Evolutionary conservation across 371 early-diverging fungal species (phyloP), one percentile per base, ranked within the genome.

Genomic region (Phascolomyces articulosus): DNA sequence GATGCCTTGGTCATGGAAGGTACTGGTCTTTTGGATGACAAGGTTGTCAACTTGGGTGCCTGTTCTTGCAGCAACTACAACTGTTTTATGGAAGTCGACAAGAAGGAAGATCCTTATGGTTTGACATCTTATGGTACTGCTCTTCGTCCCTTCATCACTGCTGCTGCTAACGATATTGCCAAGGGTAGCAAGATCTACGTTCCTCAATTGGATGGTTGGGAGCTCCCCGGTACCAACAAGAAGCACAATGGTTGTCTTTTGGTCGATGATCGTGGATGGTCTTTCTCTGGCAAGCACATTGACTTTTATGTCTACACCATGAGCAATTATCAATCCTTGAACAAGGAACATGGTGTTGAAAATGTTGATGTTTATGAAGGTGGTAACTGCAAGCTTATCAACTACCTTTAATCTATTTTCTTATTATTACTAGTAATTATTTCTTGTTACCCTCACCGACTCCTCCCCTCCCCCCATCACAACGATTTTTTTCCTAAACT

Each of bases 151-250:
- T 73, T 57, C 49, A 64, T 64, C 49, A 62, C 75, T 21, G 69
- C 67, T 26, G 71, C 72, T 0, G 65, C 68, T 2, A 70, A 70
- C 28, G 71, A 67, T 64, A 58, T 65, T 27, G 66, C 70, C 56
- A 62, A 68, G 38, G 74, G 72, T 26, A 69, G 73, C 68, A 82
- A 79, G 66, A 66, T 73, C 23, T 73, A 64, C 21, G 69, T 73
- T 10, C 73, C 73, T 48, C 63, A 58, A 26, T 60, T 73, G 7
- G 67, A 64, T 23, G 73, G 73, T 21, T 64, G 60, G 67, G 24
- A 51, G 8, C 18, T 73, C 11, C 73, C 73, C 13, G 72, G 72
- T 8, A 44, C 64, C 21, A 55, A n/a, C 24, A 68, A 69, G 61
- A 69, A 64, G 62, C 73, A 73, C 55, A 73, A 73, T 54, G 73